These are phyloP conservation scores for Beauveria rudraprayagi DNA, from an alignment of 2,329 filamentous ascomycete species.

Conservation along the genomic window DNA sequence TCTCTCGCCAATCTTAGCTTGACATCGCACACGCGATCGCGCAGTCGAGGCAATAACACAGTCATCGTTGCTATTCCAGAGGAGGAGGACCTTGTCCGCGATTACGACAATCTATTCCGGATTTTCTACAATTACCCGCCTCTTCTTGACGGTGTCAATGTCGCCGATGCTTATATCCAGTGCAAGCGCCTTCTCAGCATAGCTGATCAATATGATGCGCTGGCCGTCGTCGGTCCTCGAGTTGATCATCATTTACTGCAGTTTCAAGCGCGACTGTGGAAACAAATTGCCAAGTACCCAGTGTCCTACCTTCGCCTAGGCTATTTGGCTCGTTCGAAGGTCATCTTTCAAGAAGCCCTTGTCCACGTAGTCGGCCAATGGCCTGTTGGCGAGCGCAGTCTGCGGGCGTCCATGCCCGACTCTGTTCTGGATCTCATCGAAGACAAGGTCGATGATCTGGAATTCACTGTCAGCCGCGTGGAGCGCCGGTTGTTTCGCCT, in stretches of 20 bases:
- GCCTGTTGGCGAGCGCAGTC: slow-evolving; percentile 71
- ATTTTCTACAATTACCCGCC: slow-evolving; percentile 94
- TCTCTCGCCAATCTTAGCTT: slow-evolving; percentile 73
- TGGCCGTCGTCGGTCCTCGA: slow-evolving; percentile 77
- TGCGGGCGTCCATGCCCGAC: slow-evolving; percentile 65
- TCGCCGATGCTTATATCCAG: slow-evolving; percentile 86
- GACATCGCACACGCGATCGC: slow-evolving; percentile 33
- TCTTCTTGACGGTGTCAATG: slow-evolving; percentile 73
- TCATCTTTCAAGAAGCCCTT: slow-evolving; percentile 79
- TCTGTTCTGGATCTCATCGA: slow-evolving; percentile 82
- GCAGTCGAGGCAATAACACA: slow-evolving; percentile 19
- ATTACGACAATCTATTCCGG: slow-evolving; percentile 93
- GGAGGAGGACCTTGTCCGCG: slow-evolving; percentile 70
- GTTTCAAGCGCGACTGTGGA: slow-evolving; percentile 86
- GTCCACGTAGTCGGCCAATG: slow-evolving; percentile 94
- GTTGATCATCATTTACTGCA: slow-evolving; percentile 91
- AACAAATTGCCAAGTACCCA: slow-evolving; percentile 93
- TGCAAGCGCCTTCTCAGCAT: slow-evolving; percentile 83
- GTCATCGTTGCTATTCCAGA: slow-evolving; percentile 42
- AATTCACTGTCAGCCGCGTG: slow-evolving; percentile 70
- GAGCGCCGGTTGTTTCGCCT: slow-evolving; percentile 78
- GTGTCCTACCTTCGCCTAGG: slow-evolving; percentile 86
- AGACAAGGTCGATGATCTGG: slow-evolving; percentile 88
- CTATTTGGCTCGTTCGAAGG: slow-evolving; percentile 73
- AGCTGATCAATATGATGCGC: slow-evolving; percentile 91